Percentiles rank a stretch among this genome's conserved stretches.
Evolutionary conservation across 108 stramenopile species (phyloP).

Genomic region (Nitzschia sp.): DNA sequence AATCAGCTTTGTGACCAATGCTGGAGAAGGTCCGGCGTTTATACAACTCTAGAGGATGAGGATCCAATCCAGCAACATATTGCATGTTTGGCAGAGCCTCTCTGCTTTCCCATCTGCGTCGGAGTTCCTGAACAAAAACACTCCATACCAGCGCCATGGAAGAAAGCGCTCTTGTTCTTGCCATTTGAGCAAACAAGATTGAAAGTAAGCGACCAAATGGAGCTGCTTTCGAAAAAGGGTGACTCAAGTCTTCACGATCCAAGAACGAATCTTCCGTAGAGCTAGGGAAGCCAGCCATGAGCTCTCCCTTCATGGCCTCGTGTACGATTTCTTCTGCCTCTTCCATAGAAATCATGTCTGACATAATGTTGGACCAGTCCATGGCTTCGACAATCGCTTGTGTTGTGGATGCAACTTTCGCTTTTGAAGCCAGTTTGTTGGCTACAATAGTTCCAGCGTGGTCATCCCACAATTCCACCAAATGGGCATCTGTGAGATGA

Average conservation of each 20-base stretch:
- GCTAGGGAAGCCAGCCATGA: conserved; percentile 45
- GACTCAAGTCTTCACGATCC: conserved; percentile 22
- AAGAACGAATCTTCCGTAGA: conserved; percentile 54
- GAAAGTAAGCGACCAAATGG: conserved; percentile 83
- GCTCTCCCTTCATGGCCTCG: conserved; percentile 32
- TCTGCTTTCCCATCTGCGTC: conserved; percentile 68
- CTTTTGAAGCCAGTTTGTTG: conserved; percentile 35
- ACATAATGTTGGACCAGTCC: conserved; percentile 67
- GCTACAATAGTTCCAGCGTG: conserved; percentile 38
- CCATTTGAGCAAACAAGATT: conserved; percentile 79
- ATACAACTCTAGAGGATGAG: conserved; percentile 19
- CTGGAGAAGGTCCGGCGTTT: conserved; percentile 33
- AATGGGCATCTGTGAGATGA: conserved; percentile 58
- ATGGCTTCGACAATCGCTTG: conserved; percentile 66
- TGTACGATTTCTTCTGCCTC: conserved; percentile 48
- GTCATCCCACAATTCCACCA: conserved; percentile 53
- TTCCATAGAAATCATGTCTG: conserved; percentile 42
- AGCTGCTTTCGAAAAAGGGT: conserved; percentile 55
- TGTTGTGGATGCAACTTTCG: conserved; percentile 57
- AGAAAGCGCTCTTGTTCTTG: conserved; percentile 62
- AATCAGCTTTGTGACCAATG: conserved; percentile 39
- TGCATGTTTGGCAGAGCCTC: conserved; percentile 75
- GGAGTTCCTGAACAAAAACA: conserved; percentile 68
- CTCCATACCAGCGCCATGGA: conserved; percentile 77
- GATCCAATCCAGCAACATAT: conserved; percentile 72